These are phyloP conservation scores for Isabelozyma rhagii DNA, from an alignment of 805 yeast genomes.

Conservation along the genomic window DNA sequence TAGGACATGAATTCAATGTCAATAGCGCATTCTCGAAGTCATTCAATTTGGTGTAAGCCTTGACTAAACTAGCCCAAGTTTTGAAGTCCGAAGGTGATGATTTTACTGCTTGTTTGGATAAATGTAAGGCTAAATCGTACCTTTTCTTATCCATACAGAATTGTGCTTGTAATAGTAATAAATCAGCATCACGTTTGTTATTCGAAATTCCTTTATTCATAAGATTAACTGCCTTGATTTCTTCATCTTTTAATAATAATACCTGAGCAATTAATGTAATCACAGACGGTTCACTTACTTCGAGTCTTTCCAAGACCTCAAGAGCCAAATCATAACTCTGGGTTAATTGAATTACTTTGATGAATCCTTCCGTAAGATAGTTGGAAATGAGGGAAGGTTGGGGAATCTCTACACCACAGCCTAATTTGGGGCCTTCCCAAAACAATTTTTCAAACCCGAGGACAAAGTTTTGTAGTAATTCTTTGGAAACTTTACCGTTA, in stretches of 20 bases:
- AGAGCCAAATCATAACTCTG: conserved; percentile 61
- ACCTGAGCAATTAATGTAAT: conserved; percentile 54
- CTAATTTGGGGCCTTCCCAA: conserved; percentile 62
- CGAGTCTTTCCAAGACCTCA: conserved; percentile 53
- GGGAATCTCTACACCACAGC: conserved; percentile 65
- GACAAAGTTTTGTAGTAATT: conserved; percentile 45
- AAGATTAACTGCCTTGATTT: conserved; percentile 52
- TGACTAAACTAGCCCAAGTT: conserved; percentile 69
- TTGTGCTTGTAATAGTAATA: conserved; percentile 55
- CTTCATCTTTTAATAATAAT: conserved; percentile 52
- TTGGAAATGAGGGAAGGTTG: conserved; percentile 62
- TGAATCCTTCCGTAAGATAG: conserved; percentile 72
- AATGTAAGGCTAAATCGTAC: conserved; percentile 53
- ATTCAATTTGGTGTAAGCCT: conserved; percentile 57
- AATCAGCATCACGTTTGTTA: conserved; percentile 53
- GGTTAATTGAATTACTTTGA: conserved; percentile 61
- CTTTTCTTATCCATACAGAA: conserved; percentile 53
- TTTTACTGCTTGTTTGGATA: conserved; percentile 64
- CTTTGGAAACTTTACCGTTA: conserved; percentile 42
- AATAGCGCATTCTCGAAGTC: conserved; percentile 71
- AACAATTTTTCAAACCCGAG: conserved; percentile 66
- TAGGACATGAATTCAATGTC: conserved; percentile 76
- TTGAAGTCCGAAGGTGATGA: conserved; percentile 72
- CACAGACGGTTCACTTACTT: conserved; percentile 53
- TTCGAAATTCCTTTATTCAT: conserved; percentile 48